phyloP scores from a whole-genome alignment of 208 protist genomes.

The Trypanosoma cruzi region DNA sequence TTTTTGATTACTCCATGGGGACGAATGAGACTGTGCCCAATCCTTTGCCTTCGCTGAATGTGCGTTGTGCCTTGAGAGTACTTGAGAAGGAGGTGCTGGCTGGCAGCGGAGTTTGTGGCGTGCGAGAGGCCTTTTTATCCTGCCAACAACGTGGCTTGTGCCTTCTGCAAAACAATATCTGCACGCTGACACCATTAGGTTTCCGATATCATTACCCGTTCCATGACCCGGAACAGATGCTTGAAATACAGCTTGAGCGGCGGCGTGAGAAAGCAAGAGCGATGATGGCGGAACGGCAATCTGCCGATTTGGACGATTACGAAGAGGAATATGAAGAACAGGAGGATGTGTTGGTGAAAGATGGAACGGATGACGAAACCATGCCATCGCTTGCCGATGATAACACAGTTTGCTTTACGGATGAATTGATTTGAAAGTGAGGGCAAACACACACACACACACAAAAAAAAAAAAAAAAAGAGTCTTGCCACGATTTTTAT shows the following conservation, averaged over 20 bases:
- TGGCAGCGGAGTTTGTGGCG: constrained; percentile 39
- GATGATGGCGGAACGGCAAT: constrained; percentile 10
- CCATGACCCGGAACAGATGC: constrained; percentile 58
- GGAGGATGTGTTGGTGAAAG: constrained; percentile 3
- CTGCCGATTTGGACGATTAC: neutral
- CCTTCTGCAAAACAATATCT: constrained; percentile 31
- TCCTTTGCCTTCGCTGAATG: constrained; percentile 43
- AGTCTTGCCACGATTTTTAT: neutral
- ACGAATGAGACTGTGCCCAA: constrained; percentile 51
- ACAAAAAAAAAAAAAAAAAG: neutral
- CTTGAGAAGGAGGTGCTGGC: constrained; percentile 29
- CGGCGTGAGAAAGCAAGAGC: constrained; percentile 1
- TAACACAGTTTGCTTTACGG: constrained; percentile 22
- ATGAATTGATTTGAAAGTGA: constrained; percentile 27
- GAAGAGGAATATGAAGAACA: constrained; percentile 5
- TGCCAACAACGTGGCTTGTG: constrained; percentile 56
- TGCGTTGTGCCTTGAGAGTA: constrained; percentile 38
- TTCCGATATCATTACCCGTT: constrained; percentile 87
- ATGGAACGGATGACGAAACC: constrained; percentile 3
- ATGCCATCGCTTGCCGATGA: constrained; percentile 5
- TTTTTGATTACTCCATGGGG: constrained; percentile 77
- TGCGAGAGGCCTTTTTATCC: constrained; percentile 43
- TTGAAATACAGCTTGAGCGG: constrained; percentile 44
- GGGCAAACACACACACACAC: neutral
- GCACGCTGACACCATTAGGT: constrained; percentile 65